These are phyloP conservation scores for Thraustotheca clavata DNA, from an alignment of 352 stramenopile genomes.

Conservation along the genomic window DNA sequence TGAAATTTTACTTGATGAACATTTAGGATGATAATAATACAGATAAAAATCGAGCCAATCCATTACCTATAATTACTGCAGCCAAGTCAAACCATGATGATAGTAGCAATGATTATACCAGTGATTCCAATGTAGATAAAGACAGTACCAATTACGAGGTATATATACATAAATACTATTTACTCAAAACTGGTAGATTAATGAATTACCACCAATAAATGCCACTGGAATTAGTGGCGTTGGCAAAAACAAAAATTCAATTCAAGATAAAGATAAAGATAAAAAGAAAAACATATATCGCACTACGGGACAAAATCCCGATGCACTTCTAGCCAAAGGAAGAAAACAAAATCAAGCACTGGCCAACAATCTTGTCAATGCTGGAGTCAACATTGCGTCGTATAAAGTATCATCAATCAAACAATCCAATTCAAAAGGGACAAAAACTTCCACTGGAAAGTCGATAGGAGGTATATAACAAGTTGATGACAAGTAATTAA, in stretches of 20 bases:
- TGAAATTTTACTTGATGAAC: neutral
- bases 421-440: neutral
- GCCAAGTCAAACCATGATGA: neutral
- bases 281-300: conserved; percentile 18
- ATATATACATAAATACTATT: neutral
- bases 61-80: neutral
- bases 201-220: conserved; percentile 19
- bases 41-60: conserved; percentile 5
- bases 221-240: neutral
- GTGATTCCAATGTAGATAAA: neutral
- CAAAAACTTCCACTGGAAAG: conserved; percentile 10
- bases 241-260: neutral
- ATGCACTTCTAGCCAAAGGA: conserved; percentile 10
- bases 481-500: neutral
- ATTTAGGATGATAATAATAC: neutral
- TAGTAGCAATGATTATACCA: neutral
- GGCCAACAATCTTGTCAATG: neutral
- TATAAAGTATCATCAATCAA: conserved; percentile 15
- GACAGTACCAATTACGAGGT: conserved; percentile 16
- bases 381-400: neutral
- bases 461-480: conserved; percentile 15
- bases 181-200: conserved; percentile 5
- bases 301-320: neutral
- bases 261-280: neutral
- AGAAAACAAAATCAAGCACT: neutral